phyloP scores from a whole-genome alignment of 768 basidiomycete genomes.

The Amanita fuliginea region DNA sequence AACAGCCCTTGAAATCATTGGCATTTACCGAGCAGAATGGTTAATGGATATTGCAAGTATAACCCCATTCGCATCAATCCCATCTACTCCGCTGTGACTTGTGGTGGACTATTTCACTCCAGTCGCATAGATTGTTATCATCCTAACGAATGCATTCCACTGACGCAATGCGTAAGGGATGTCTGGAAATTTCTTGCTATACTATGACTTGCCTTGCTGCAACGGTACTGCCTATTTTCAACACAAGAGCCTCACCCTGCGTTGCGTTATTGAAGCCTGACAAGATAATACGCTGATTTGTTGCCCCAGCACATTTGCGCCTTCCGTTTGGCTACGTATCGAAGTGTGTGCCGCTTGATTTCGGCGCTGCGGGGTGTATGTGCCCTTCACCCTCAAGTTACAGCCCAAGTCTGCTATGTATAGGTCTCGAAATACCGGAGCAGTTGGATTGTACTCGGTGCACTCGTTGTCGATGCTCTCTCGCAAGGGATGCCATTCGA shows the following conservation, averaged over 20 bases:
- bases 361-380: conserved; percentile 27
- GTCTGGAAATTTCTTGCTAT: conserved; percentile 36
- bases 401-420: conserved; percentile 33
- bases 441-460: conserved; percentile 31
- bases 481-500: conserved; percentile 26
- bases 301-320: conserved; percentile 32
- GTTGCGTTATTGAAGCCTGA: conserved; percentile 36
- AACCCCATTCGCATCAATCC: conserved; percentile 32
- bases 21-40: conserved; percentile 18
- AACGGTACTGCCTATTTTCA: conserved; percentile 32
- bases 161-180: conserved; percentile 23
- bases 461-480: conserved; percentile 31
- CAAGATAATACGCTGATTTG: conserved; percentile 38
- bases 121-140: conserved; percentile 35
- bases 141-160: conserved; percentile 35
- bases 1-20: conserved; percentile 26
- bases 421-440: conserved; percentile 12
- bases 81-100: conserved; percentile 27
- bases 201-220: conserved; percentile 32
- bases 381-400: conserved; percentile 20
- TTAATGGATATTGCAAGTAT: conserved; percentile 21
- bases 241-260: conserved; percentile 26
- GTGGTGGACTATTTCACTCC: conserved; percentile 21
- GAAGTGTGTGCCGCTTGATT: conserved; percentile 32
- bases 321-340: conserved; percentile 34